Conservation (phyloP, 192 early-diverging fungal species). For the Linnemannia hyalina region DNA sequence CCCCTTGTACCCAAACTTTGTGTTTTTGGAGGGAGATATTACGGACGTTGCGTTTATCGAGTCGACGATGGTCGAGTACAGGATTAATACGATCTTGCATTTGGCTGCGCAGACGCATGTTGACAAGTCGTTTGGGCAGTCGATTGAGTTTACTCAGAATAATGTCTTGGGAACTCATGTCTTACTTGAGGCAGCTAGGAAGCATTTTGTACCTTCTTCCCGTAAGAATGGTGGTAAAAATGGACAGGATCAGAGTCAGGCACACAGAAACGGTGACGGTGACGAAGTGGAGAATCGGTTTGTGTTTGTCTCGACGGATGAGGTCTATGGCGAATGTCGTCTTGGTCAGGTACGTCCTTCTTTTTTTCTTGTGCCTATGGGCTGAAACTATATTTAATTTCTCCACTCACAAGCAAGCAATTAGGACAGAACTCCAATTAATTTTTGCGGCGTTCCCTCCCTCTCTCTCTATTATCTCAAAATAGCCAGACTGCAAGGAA, state of each 20-base stretch:
- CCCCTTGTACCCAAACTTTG: slow-evolving; percentile 27
- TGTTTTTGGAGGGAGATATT: slow-evolving; percentile 70
- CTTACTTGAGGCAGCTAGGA: slow-evolving; percentile 77
- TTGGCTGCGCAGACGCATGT: slow-evolving; percentile 88
- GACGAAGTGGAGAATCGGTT: slow-evolving; percentile 61
- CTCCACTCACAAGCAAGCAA: background rate
- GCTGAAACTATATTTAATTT: no score
- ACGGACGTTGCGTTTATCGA: slow-evolving; percentile 72
- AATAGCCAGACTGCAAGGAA: slow-evolving; percentile 74
- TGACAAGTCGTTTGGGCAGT: slow-evolving; percentile 88
- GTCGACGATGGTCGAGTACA: slow-evolving; percentile 72
- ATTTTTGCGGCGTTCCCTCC: background rate
- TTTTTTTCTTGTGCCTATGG: background rate
- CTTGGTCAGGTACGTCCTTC: slow-evolving; percentile 54
- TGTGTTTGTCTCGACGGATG: slow-evolving; percentile 86
- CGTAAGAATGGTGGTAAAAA: background rate
- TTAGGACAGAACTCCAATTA: background rate
- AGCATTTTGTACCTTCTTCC: background rate
- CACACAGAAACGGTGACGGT: background rate
- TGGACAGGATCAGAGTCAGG: background rate
- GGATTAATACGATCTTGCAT: slow-evolving; percentile 81
- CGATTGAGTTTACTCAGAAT: slow-evolving; percentile 81
- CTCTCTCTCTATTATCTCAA: background rate
- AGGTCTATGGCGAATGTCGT: slow-evolving; percentile 83
- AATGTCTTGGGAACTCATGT: slow-evolving; percentile 90